These are phyloP conservation scores for Chenopodium album DNA, from an alignment of 148 eudicot genomes.

Conservation along the genomic window DNA sequence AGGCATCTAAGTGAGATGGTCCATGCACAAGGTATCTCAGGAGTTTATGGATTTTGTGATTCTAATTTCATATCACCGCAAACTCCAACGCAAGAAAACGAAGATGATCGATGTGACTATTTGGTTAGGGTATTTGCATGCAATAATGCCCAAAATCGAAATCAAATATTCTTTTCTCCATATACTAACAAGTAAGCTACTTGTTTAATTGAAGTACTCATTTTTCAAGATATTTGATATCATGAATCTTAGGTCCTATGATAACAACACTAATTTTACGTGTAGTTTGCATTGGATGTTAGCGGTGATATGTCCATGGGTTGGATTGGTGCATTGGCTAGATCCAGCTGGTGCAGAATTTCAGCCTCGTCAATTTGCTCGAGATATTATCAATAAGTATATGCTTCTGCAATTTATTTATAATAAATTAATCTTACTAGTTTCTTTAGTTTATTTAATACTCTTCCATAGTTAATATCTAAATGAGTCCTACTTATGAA, in stretches of 20 bases:
- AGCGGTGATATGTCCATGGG: not conserved
- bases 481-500: no score
- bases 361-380: not conserved
- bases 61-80: not conserved
- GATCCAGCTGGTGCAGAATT: slow-evolving; percentile 3
- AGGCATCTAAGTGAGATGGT: not conserved
- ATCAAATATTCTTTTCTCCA: not conserved
- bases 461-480: not conserved
- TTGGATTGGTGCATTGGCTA: not conserved
- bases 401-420: no score
- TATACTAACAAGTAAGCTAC: not conserved
- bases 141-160: not conserved
- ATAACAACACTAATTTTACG: not conserved
- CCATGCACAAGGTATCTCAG: not conserved
- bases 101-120: slow-evolving; percentile 3
- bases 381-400: not conserved
- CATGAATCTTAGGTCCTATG: no score
- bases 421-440: not conserved
- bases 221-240: no score
- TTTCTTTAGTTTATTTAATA: not conserved
- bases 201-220: no score
- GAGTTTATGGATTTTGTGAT: not conserved
- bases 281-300: no score
- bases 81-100: not conserved
- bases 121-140: not conserved